Base-by-base conservation (phyloP, 2,329 filamentous ascomycete species). In the Xylariomycetidae sp. region DNA sequence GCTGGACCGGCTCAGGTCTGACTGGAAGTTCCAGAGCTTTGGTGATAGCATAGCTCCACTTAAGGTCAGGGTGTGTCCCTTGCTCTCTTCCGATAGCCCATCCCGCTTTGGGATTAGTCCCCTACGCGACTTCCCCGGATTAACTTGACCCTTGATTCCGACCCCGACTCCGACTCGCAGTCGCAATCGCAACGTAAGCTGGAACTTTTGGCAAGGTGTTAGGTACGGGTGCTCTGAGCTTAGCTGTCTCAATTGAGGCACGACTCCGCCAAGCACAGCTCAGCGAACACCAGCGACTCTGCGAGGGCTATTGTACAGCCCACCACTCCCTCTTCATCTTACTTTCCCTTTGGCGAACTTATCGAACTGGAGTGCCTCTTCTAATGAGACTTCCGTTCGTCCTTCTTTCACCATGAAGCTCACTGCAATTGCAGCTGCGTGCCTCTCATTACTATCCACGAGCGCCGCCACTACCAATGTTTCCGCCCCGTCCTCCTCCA, bases 401-500 rank as follows among this genome's bases (percentile, higher is more conserved):
- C 35, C 38, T 37, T 40, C 39, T 30, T 44, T 48, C 58, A 64
- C 50, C 42, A 70, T 70, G 67, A 68, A 63, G 59, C 58, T 63
- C 48, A 57, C 61, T 52, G 57, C 71, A 48, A 59, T 74, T 57
- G 67, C 72, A 53, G 69, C 75, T 53, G 73, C 72, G 48, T 65
- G 78, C 52, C 61, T 74, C 46, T 76, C 76, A 54, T 67, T 79
- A 54, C 59, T 77, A 49, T 69, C 67, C 31, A 57, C 65, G 38
- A 56, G 72, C 40, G 60, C 62, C 39, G 56, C 58, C 26, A 52
- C 54, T 32, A 44, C 57, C 34, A 46, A 42, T 19, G 31, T 42
- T 28, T 36, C 44, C 34, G 42, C 32, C 24, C 51, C 63, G 38
- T 65, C 72, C 47, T 68, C 73, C 37, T 74, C 77, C 44, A 76